A percentile compares a stretch with the other conserved stretches of the same genome.
Conservation (phyloP, 768 basidiomycete species). For the Russula sp. region DNA sequence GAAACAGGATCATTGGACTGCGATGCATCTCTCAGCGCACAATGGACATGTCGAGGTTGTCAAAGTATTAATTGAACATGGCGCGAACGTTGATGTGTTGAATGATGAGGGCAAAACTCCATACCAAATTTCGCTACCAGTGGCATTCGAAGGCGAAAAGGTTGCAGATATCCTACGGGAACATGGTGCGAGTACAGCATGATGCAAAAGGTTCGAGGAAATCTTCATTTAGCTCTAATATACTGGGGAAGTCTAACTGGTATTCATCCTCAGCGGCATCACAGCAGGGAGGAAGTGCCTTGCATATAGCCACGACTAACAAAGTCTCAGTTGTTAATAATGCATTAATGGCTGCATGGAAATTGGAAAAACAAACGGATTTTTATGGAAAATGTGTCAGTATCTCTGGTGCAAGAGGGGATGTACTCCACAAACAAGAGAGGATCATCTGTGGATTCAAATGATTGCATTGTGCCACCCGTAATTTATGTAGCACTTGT, state of each 20-base stretch:
- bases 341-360: too few species aligned
- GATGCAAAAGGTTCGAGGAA: background rate
- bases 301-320: too few species aligned
- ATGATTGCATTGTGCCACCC: too few species aligned
- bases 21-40: background rate
- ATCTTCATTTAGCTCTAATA: background rate
- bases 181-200: background rate
- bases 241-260: background rate
- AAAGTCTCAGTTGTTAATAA: too few species aligned
- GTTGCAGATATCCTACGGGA: background rate
- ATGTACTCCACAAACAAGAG: too few species aligned
- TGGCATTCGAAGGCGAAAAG: background rate
- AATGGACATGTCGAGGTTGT: background rate
- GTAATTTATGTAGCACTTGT: too few species aligned
- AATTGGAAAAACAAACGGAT: too few species aligned
- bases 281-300: too few species aligned
- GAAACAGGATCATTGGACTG: background rate
- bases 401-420: too few species aligned
- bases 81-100: background rate
- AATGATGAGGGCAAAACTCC: background rate
- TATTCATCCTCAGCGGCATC: background rate
- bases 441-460: too few species aligned
- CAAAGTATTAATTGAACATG: background rate
- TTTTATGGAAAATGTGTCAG: too few species aligned
- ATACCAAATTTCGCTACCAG: background rate